Evolutionary conservation across 139 green algal genomes (phyloP).

Genomic region (Zygnema circumcarinatum): DNA sequence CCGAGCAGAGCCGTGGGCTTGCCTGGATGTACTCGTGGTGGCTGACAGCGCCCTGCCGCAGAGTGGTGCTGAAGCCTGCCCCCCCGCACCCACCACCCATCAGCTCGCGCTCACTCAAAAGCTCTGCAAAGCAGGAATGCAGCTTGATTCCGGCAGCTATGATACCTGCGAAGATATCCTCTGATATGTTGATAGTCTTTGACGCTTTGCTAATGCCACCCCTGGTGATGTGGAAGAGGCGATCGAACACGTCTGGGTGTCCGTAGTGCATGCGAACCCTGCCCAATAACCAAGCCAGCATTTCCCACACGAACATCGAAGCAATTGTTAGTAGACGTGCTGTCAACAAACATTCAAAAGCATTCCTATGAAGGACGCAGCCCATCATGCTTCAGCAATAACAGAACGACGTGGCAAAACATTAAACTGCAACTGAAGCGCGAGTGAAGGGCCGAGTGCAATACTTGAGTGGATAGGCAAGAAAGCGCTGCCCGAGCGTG

Average conservation of each 20-base stretch:
- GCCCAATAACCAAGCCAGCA: not conserved
- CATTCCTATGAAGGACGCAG: too few relatives aligned
- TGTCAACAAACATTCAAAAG: too few relatives aligned
- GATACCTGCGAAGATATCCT: constrained; percentile 64
- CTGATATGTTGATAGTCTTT: constrained; percentile 60
- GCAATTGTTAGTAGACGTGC: too few relatives aligned
- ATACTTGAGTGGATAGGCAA: constrained; percentile 53
- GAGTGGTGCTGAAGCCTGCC: constrained; percentile 52
- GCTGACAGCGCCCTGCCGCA: constrained; percentile 37
- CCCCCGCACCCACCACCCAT: not conserved
- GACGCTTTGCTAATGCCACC: constrained; percentile 71
- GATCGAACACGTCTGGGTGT: constrained; percentile 92
- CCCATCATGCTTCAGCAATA: not conserved
- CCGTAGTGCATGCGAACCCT: constrained; percentile 87
- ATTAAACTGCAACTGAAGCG: too few relatives aligned
- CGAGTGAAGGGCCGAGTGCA: too few relatives aligned
- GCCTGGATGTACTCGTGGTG: constrained; percentile 62
- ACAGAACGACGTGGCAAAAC: too few relatives aligned
- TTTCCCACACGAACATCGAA: not conserved
- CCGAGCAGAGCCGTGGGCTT: too few relatives aligned
- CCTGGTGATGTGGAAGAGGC: constrained; percentile 80
- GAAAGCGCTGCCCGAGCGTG: constrained; percentile 53
- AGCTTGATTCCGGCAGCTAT: not conserved
- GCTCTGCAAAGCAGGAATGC: constrained; percentile 51
- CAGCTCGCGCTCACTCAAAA: constrained; percentile 58